Base-by-base conservation (phyloP, 23 red algal genomes). In the Gracilaria gracilis region DNA sequence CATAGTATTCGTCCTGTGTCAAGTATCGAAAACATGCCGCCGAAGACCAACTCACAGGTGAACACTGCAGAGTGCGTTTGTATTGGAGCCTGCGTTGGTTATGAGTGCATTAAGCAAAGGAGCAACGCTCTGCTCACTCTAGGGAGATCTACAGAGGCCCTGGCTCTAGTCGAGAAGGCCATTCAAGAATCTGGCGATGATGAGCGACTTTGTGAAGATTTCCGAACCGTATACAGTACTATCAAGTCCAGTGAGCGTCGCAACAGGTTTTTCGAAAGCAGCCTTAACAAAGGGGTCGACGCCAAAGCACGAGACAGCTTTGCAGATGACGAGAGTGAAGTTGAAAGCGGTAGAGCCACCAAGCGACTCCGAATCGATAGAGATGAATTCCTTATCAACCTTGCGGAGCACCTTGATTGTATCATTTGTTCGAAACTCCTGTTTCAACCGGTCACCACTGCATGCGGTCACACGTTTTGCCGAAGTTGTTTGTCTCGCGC, bases 391-490 rank as follows among this genome's bases (percentile, higher is more conserved):
- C 27, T 72, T 8, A 51, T 38, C 61, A 54, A 33, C 16, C 82
- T 86, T 24, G 66, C 65, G 7, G 82, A 67, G 20, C 46, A 69
- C 28, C 64, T 96, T 38, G 89, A 93, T 14, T 96, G 95, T 67
- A 61, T 87, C 44, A 58, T 96, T 16, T 96, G 95, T 64, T 80
- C 87, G 7, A 88, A 88, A 64, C 71, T 96, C 4, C 46, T 96
- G 23, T 93, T 72, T 83, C 82, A 96, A 55, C 95, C 95, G 19
- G 82, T 96, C 36, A 96, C 95, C 39, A 93, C 89, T 13, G 47
- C 88, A 21, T 96, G 95, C 46, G 95, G 95, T 13, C 95, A 96
- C 67, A 96, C 73, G 16, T 96, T 96, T 57, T 96, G 95, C 62
- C 34, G 89, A 25, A 62, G 28, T n/a, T 96, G 95, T 54, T 35